Conservation (phyloP, 345 rosid genomes). For the Ceriops decandra region DNA sequence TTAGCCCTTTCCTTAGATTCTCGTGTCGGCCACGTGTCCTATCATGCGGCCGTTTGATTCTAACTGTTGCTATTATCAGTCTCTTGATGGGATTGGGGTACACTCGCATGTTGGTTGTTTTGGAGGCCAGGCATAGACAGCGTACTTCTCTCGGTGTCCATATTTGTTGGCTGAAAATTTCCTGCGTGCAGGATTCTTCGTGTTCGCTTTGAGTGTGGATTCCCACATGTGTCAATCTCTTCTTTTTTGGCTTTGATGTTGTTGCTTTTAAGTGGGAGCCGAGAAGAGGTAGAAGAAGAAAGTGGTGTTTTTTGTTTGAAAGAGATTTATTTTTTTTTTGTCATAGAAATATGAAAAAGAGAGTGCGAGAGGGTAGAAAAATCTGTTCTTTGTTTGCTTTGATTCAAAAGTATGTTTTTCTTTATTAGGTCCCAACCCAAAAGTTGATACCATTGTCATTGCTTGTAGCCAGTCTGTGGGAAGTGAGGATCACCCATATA, state of each 20-base stretch:
- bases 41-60: slow-evolving; percentile 31
- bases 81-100: slow-evolving; percentile 27
- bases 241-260: not conserved
- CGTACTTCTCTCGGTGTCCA: not conserved
- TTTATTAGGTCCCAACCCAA: too few species aligned
- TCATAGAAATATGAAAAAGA: too few species aligned
- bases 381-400: too few species aligned
- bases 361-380: too few species aligned
- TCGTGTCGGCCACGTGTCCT: slow-evolving; percentile 61
- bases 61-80: not conserved
- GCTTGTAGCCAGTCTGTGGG: too few species aligned
- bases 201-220: too few species aligned
- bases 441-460: too few species aligned
- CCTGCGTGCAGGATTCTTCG: slow-evolving; percentile 14
- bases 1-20: slow-evolving; percentile 22
- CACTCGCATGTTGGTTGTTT: slow-evolving; percentile 40
- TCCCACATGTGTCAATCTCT: slow-evolving; percentile 7
- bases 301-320: too few species aligned
- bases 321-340: too few species aligned
- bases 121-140: slow-evolving; percentile 39
- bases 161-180: not conserved
- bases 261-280: not conserved
- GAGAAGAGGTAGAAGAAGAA: too few species aligned
- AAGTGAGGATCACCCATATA: too few species aligned
- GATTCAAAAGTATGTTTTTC: too few species aligned